Conservation (phyloP, 345 rosid species). For the Eucalyptus tenuipes region DNA sequence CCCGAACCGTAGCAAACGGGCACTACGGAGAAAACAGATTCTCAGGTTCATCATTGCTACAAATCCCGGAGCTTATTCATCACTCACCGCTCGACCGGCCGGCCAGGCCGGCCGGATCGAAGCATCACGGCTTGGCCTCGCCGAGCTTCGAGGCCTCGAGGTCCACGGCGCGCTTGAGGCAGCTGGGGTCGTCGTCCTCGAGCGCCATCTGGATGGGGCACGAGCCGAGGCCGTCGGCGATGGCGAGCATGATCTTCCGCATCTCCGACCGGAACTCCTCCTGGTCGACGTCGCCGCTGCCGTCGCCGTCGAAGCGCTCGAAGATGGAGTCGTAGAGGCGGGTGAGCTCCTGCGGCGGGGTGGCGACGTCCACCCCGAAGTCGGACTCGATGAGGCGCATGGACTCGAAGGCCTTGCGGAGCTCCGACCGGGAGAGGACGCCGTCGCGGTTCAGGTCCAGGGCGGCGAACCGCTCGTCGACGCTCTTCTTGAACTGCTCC, state of each 20-base stretch:
- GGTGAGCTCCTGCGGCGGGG: conserved; percentile 5
- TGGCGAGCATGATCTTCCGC: conserved; percentile 14
- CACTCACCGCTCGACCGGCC: not conserved
- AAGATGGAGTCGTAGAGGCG: conserved; percentile 7
- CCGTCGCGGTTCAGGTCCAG: conserved; percentile 6
- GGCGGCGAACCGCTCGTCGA: conserved; percentile 1
- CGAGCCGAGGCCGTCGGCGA: conserved; percentile 10
- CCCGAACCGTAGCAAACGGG: not conserved
- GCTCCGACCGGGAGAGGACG: conserved; percentile 7
- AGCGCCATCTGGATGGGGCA: conserved; percentile 10
- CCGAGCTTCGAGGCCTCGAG: conserved; percentile 7
- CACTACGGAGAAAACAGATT: not conserved
- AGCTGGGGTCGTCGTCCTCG: conserved; percentile 10
- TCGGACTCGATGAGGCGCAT: conserved; percentile 13
- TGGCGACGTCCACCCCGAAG: conserved; percentile 7
- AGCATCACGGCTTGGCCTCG: not conserved
- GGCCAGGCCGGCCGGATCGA: not conserved
- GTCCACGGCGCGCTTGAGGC: conserved; percentile 8
- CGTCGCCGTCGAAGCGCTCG: conserved; percentile 9
- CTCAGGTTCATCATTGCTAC: not conserved
- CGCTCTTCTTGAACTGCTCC: conserved; percentile 2
- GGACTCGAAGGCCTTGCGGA: conserved; percentile 8
- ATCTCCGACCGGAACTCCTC: conserved; percentile 8
- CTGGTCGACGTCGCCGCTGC: conserved; percentile 1
- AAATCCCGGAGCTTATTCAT: not conserved